Percentiles rank a stretch among this genome's conserved stretches.
These are phyloP conservation scores for Pyricularia grisea DNA, from an alignment of 2,329 filamentous ascomycete species.

Conservation along the genomic window DNA sequence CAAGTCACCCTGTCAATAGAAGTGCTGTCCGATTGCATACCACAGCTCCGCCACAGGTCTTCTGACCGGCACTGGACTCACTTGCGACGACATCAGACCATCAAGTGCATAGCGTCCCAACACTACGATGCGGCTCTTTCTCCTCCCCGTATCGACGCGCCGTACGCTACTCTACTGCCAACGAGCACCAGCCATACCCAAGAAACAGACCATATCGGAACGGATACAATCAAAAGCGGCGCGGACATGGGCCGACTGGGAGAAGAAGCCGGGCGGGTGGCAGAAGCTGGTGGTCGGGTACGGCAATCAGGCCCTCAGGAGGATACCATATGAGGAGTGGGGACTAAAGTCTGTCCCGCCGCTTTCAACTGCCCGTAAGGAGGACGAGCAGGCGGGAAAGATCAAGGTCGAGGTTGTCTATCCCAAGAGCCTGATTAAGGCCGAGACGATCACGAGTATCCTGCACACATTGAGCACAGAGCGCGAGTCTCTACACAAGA, in stretches of 20 bases:
- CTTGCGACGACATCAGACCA: neutral
- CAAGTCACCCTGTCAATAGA: neutral
- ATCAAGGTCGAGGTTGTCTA: constrained; percentile 65
- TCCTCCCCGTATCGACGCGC: constrained; percentile 85
- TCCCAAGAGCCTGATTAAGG: constrained; percentile 59
- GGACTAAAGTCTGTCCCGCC: constrained; percentile 89
- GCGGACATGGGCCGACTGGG: constrained; percentile 77
- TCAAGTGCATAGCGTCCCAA: neutral
- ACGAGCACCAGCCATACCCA: constrained; percentile 47
- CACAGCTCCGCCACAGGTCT: neutral
- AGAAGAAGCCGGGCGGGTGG: constrained; percentile 76
- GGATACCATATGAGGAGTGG: constrained; percentile 97
- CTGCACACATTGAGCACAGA: constrained; percentile 67
- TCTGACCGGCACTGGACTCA: neutral
- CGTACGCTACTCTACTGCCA: constrained; percentile 91
- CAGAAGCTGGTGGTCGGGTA: constrained; percentile 78
- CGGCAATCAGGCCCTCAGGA: constrained; percentile 75
- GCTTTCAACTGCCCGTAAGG: constrained; percentile 55
- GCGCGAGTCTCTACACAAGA: constrained; percentile 67
- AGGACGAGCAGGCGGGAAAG: constrained; percentile 39
- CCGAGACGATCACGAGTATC: constrained; percentile 53
- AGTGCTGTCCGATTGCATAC: neutral
- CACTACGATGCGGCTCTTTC: constrained; percentile 72
- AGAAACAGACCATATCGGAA: constrained; percentile 52
- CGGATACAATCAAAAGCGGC: constrained; percentile 62